These are phyloP conservation scores for Colletotrichum costaricense DNA, from an alignment of 2,329 filamentous ascomycete species.

Conservation along the genomic window DNA sequence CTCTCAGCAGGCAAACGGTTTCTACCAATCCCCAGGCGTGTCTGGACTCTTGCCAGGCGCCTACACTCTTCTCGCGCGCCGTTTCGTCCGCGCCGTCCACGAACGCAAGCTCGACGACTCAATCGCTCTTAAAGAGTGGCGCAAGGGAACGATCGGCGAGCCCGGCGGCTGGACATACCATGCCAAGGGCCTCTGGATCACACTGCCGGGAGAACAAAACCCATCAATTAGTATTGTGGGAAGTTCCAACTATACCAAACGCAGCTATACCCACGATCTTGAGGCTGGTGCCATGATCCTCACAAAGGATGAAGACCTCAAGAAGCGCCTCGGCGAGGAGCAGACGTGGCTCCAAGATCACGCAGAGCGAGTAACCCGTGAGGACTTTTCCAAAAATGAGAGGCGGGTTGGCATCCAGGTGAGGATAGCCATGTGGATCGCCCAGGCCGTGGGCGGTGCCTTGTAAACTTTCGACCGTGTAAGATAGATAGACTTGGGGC, in stretches of 20 bases:
- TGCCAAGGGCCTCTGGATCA: constrained; percentile 95
- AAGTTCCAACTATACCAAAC: constrained; percentile 94
- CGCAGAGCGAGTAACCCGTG: constrained; percentile 74
- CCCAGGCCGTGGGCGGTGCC: constrained; percentile 86
- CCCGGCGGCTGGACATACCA: constrained; percentile 96
- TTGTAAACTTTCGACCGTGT: constrained; percentile 61
- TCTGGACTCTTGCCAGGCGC: constrained; percentile 92
- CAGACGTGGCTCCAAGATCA: constrained; percentile 83
- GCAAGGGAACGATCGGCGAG: constrained; percentile 81
- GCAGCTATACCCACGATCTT: constrained; percentile 91
- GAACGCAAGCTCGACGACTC: constrained; percentile 59
- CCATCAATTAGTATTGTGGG: constrained; percentile 88
- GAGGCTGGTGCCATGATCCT: constrained; percentile 90
- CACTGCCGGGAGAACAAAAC: constrained; percentile 71
- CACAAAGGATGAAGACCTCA: constrained; percentile 79
- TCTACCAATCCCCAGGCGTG: constrained; percentile 88
- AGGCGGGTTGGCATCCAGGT: constrained; percentile 88
- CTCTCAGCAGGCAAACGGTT: constrained; percentile 93
- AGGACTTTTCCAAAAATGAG: constrained; percentile 85
- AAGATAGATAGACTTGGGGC: neutral
- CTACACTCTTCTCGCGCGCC: constrained; percentile 87
- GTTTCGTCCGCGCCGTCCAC: constrained; percentile 76
- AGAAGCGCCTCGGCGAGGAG: constrained; percentile 80
- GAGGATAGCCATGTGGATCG: constrained; percentile 92
- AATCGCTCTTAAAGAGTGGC: constrained; percentile 89